Conservation (phyloP, 495 filamentous ascomycete genomes). For the Penicillium bialowiezense region DNA sequence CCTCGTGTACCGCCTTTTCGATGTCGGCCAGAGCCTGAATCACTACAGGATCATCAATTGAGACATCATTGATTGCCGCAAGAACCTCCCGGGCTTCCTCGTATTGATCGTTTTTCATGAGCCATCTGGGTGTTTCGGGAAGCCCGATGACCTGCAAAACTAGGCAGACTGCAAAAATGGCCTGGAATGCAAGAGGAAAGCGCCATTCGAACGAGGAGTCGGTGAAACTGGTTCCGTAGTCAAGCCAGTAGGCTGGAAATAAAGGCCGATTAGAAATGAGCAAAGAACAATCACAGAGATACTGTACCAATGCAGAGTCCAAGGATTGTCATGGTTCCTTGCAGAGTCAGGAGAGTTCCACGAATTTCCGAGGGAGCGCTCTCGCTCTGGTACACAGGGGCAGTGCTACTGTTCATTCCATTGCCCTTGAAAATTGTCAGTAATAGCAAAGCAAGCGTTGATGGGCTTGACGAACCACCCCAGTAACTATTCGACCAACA, state of each 20-base stretch:
- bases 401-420: constrained; percentile 43
- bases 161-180: constrained; percentile 52
- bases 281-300: not conserved
- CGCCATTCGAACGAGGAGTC: constrained; percentile 48
- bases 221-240: constrained; percentile 51
- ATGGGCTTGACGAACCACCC: constrained; percentile 32
- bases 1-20: constrained; percentile 17
- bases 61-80: constrained; percentile 4
- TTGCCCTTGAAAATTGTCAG: constrained; percentile 23
- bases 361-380: constrained; percentile 55
- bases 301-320: constrained; percentile 26
- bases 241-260: constrained; percentile 45
- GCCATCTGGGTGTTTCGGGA: constrained; percentile 58
- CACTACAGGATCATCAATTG: not conserved
- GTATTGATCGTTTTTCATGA: constrained; percentile 43
- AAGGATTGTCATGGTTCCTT: constrained; percentile 32
- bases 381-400: constrained; percentile 43
- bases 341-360: constrained; percentile 53
- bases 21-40: constrained; percentile 20
- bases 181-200: constrained; percentile 54
- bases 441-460: not conserved
- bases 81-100: constrained; percentile 45
- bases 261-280: no score
- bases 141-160: constrained; percentile 55
- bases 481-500: constrained; percentile 38